Evolutionary conservation across 1,284 basidiomycete species (phyloP).

Genomic region (Rhodotorula sp.): DNA sequence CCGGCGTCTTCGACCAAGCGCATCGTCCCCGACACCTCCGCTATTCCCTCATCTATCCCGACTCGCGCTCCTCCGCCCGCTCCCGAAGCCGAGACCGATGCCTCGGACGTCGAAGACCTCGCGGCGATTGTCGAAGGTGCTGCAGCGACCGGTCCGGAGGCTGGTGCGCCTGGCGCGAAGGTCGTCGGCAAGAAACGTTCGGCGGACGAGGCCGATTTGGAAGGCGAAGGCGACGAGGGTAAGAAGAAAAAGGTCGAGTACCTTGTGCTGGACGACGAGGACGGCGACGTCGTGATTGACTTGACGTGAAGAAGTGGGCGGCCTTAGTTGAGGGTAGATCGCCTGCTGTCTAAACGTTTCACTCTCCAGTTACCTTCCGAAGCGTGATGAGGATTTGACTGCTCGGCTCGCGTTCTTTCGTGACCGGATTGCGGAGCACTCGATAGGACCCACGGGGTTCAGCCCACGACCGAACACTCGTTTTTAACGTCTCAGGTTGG

Average conservation of each 20-base stretch:
- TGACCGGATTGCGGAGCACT: too few relatives aligned
- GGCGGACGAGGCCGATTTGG: slow-evolving; percentile 32
- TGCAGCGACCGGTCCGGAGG: not conserved
- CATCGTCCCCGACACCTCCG: slow-evolving; percentile 1
- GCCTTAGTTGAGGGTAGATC: too few relatives aligned
- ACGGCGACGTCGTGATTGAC: slow-evolving; percentile 15
- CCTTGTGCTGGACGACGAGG: slow-evolving; percentile 7
- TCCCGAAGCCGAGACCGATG: not conserved
- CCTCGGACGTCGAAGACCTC: slow-evolving; percentile 4
- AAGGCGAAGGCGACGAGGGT: not conserved
- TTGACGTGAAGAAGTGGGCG: slow-evolving; percentile 1
- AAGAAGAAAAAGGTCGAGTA: slow-evolving; percentile 9
- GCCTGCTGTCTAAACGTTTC: too few relatives aligned
- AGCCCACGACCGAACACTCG: too few relatives aligned
- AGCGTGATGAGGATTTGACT: too few relatives aligned
- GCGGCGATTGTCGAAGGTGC: slow-evolving; percentile 4
- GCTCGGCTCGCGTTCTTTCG: too few relatives aligned
- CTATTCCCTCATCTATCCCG: slow-evolving; percentile 31
- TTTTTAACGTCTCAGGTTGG: too few relatives aligned
- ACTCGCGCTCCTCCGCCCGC: slow-evolving; percentile 19
- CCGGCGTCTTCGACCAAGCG: slow-evolving; percentile 5
- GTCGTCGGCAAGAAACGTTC: slow-evolving; percentile 22
- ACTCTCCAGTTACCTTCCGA: too few relatives aligned
- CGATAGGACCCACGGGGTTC: too few relatives aligned
- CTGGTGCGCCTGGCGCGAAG: not conserved